Evolutionary conservation across 2,329 filamentous ascomycete genomes (phyloP), one percentile per base, ranked within the genome.

Genomic region (Coniochaeta sp.): DNA sequence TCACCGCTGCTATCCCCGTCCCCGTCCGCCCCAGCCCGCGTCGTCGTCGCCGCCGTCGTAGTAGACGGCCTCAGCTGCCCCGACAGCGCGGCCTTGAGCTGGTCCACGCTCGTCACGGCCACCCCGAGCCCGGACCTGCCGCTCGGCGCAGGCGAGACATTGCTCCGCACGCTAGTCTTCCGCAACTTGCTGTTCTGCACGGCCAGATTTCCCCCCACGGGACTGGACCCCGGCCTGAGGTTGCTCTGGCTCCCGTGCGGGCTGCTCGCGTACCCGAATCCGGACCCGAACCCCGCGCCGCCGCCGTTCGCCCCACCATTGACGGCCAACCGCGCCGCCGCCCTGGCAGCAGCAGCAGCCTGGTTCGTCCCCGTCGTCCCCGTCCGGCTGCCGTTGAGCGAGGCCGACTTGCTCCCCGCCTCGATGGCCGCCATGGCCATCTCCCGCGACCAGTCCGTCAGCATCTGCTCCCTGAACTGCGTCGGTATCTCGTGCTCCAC

Each of bases 391-490:
- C 91, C 91, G 59, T 80, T 89, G 59, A 96, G 76, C 4, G 91
- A 96, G 14, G 84, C 83, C 0, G 89, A 85, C 67, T 88, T 90
- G 67, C 87, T 87, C 57, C 80, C 83, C 60, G 89, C 85, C 62
- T 89, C 85, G 57, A 90, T 81, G 40, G 84, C 80, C 12, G 87
- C 83, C 58, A 95, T 77, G 34, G 89, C 89, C 16, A 79, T 75
- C 24, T 96, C 92, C 68, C 87, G 87, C 43, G 86, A 89, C 93
- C 93, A 97, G 56, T 90, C 84, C 22, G 83, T 79, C 61, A 91
- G 76, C 83, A 97, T 90, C 65, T 90, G 83, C 63, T 95, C 90
- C 64, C 82, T 86, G 66, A 91, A 84, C 31, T 78, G 80, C 17
- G 77, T 72, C 0, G 91, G 89, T 2, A 96, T 77, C 61, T 87